Evolutionary conservation across 2,329 filamentous ascomycete species (phyloP), one percentile per base, ranked within the genome.

Genomic region (Dothideomycetidae sp.): DNA sequence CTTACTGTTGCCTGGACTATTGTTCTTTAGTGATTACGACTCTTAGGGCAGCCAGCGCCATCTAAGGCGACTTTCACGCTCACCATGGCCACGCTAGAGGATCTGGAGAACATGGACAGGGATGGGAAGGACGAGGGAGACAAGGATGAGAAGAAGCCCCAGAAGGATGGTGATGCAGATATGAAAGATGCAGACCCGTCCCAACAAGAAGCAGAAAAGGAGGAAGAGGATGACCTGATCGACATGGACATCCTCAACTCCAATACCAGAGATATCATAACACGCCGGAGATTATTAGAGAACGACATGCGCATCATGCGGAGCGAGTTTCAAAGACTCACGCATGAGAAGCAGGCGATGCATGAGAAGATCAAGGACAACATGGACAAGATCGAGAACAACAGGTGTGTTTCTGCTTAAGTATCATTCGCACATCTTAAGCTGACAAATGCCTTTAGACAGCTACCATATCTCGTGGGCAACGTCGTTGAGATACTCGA

Each of bases 351-450:
- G 66, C 76, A 80, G 34, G 78, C 83, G 33, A 98, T 98, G 90
- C 77, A 78, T 41, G 88, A 96, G 62, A 96, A 94, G 70, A 96
- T 98, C 62, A 96, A 94, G 71, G 90, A 98, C 58, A 98, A 98
- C 55, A 66, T 83, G 53, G 92, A 98, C 50, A 98, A 98, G 74
- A 98, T 98, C 54, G 86, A 92, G 49, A 96, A 98, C 64, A 98
- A 98, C 68, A 75, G 85, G 86, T 93, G 67, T 48, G 70, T 50
- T 31, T 39, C 26, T 18, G 5, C 29, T 14, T 29, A 5, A 4
- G 11, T n/a, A 2, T 5, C 1, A 4, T 29, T 10, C n/a, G 13
- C 7, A 7, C 23, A 10, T 11, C 5, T 10, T 12, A n/a, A 18
- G 33, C 18, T 16, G 10, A 7, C 5, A 18, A 15, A 17, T 36